phyloP scores from a whole-genome alignment of 345 rosid species.

The Pistacia integerrima region DNA sequence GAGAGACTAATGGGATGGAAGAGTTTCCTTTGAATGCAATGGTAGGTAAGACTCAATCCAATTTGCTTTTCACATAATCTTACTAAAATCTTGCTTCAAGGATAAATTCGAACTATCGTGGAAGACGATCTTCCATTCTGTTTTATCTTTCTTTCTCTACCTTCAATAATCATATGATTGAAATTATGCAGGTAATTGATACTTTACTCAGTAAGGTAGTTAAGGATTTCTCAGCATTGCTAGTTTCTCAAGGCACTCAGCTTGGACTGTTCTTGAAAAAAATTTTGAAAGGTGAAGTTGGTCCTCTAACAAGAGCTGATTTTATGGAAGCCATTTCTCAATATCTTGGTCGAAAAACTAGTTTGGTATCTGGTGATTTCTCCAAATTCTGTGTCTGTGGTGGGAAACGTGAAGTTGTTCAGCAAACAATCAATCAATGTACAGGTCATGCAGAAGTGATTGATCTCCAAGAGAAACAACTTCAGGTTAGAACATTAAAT shows the following conservation, averaged over 20 bases:
- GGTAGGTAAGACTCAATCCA: conserved; percentile 72
- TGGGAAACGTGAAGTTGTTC: conserved; percentile 48
- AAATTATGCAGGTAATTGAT: conserved; percentile 65
- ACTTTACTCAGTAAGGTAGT: conserved; percentile 79
- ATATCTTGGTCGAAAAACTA: conserved; percentile 65
- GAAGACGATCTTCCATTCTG: not conserved
- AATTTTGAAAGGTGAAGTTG: conserved; percentile 64
- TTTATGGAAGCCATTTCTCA: conserved; percentile 70
- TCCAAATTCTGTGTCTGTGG: conserved; percentile 82
- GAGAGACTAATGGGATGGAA: conserved; percentile 59
- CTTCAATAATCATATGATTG: not conserved
- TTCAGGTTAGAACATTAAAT: conserved; percentile 50
- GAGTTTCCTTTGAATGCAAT: conserved; percentile 86
- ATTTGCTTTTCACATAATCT: conserved; percentile 10
- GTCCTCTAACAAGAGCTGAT: conserved; percentile 60
- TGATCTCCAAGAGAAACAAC: conserved; percentile 60
- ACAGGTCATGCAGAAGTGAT: conserved; percentile 40
- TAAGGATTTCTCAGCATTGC: conserved; percentile 79
- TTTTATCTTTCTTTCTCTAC: conserved; percentile 1
- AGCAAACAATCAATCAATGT: conserved; percentile 28
- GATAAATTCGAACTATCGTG: not conserved
- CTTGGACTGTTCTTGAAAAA: conserved; percentile 74
- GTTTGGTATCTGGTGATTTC: conserved; percentile 62
- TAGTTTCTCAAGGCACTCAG: conserved; percentile 92
- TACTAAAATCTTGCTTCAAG: not conserved